Percentiles rank a stretch among this genome's conserved stretches.
phyloP scores from a whole-genome alignment of 768 basidiomycete genomes.

The Boletus speciosus region DNA sequence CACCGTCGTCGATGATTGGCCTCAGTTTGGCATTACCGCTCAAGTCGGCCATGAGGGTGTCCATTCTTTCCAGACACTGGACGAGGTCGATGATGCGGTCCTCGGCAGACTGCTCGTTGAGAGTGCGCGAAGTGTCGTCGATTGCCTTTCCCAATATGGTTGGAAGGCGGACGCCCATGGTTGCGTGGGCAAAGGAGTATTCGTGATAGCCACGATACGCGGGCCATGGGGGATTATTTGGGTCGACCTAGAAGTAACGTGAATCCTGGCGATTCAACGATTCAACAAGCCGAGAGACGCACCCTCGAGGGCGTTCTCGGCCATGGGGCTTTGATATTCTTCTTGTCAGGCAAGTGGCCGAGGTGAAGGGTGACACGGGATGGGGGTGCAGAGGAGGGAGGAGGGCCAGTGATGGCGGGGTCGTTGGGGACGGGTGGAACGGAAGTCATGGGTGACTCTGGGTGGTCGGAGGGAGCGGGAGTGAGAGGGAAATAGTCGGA shows the following conservation, averaged over 20 bases:
- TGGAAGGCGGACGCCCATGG: conserved; percentile 93
- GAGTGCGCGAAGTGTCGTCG: conserved; percentile 83
- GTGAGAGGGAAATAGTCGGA: conserved; percentile 30
- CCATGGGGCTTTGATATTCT: conserved; percentile 67
- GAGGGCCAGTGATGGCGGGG: conserved; percentile 3
- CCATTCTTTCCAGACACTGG: conserved; percentile 86
- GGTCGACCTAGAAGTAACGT: conserved; percentile 54
- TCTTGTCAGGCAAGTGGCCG: conserved; percentile 71
- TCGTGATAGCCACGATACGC: conserved; percentile 80
- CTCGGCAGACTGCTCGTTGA: conserved; percentile 82
- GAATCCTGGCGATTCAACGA: background rate
- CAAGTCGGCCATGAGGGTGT: conserved; percentile 81
- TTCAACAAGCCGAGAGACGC: conserved; percentile 13
- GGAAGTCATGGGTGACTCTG: conserved; percentile 8
- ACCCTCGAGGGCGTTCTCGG: conserved; percentile 73
- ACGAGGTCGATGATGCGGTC: conserved; percentile 83
- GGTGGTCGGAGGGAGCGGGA: conserved; percentile 24
- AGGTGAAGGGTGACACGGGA: conserved; percentile 68
- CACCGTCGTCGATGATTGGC: conserved; percentile 86
- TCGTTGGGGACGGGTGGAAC: background rate
- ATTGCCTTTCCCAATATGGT: conserved; percentile 96
- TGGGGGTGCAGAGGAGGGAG: conserved; percentile 35
- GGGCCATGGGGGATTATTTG: conserved; percentile 81
- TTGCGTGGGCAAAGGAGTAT: conserved; percentile 84
- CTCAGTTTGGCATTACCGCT: conserved; percentile 80